Conservation (phyloP, 805 yeast genomes). For the Yarrowia sp. region DNA sequence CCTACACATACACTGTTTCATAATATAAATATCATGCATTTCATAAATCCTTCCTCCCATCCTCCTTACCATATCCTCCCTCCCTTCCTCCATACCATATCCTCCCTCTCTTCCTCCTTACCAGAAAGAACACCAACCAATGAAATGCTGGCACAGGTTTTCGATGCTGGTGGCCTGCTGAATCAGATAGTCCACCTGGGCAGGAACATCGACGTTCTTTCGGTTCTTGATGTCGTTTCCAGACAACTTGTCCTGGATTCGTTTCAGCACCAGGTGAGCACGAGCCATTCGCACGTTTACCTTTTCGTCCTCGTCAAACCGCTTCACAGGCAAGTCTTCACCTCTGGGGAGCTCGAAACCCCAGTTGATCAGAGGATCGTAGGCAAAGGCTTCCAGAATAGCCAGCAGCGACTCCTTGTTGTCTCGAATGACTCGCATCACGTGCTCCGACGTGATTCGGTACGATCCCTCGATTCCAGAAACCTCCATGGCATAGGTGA, state of each 20-base stretch:
- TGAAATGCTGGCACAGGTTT: constrained; percentile 92
- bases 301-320: constrained; percentile 70
- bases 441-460: constrained; percentile 95
- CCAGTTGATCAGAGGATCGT: constrained; percentile 98
- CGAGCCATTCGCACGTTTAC: constrained; percentile 82
- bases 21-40: constrained; percentile 14
- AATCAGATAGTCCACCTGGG: constrained; percentile 91
- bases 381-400: constrained; percentile 95
- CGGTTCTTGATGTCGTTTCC: constrained; percentile 88
- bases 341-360: constrained; percentile 84
- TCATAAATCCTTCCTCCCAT: background rate
- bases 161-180: constrained; percentile 97
- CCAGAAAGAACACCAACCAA: constrained; percentile 99
- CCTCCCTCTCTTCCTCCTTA: constrained; percentile 47
- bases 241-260: constrained; percentile 89
- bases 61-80: background rate
- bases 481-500: constrained; percentile 98
- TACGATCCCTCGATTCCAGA: constrained; percentile 98
- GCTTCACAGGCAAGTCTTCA: constrained; percentile 43
- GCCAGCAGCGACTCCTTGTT: constrained; percentile 98
- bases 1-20: background rate
- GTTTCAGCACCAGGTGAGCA: constrained; percentile 84
- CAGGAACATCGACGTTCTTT: constrained; percentile 75
- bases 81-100: background rate
- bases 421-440: constrained; percentile 91